Evolutionary conservation across 106 monocot species (phyloP).

Genomic region (Narthecium ossifragum): DNA sequence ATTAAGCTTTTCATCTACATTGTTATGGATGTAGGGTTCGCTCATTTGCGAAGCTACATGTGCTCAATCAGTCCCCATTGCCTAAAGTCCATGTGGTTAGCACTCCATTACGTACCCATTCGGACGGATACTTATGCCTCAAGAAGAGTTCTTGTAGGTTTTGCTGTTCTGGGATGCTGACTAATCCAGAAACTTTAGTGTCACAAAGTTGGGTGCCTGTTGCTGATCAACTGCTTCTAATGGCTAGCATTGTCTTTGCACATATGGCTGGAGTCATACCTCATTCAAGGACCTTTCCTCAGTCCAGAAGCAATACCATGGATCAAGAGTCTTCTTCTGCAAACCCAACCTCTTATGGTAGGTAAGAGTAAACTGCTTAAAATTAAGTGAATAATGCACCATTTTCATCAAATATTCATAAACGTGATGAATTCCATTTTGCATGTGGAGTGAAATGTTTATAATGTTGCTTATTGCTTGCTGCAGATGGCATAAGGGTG

Average conservation of each 20-base stretch:
- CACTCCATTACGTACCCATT: neutral
- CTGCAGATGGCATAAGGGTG: conserved; percentile 15
- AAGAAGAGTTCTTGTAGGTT: conserved; percentile 17
- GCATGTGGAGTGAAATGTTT: too few relatives aligned
- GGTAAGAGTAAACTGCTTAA: conserved; percentile 52
- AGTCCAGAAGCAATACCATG: conserved; percentile 5
- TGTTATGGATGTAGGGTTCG: too few relatives aligned
- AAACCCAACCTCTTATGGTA: conserved; percentile 44
- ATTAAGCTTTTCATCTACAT: too few relatives aligned
- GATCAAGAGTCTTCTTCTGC: conserved; percentile 7
- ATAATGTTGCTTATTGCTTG: conserved; percentile 4
- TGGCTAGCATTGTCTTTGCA: conserved; percentile 62
- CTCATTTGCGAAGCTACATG: too few relatives aligned
- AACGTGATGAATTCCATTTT: too few relatives aligned
- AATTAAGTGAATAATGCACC: too few relatives aligned
- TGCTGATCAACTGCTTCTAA: conserved; percentile 61
- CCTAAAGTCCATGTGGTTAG: neutral
- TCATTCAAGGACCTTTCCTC: conserved; percentile 9
- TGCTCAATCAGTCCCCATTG: too few relatives aligned
- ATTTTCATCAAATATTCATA: too few relatives aligned
- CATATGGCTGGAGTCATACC: conserved; percentile 75
- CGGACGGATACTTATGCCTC: neutral
- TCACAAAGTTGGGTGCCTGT: conserved; percentile 37
- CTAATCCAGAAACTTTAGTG: conserved; percentile 33
- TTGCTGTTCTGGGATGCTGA: conserved; percentile 28